Evolutionary conservation across 805 yeast species (phyloP), one percentile per base, ranked within the genome.

Genomic region (Sugiyamaella qingdaonensis): DNA sequence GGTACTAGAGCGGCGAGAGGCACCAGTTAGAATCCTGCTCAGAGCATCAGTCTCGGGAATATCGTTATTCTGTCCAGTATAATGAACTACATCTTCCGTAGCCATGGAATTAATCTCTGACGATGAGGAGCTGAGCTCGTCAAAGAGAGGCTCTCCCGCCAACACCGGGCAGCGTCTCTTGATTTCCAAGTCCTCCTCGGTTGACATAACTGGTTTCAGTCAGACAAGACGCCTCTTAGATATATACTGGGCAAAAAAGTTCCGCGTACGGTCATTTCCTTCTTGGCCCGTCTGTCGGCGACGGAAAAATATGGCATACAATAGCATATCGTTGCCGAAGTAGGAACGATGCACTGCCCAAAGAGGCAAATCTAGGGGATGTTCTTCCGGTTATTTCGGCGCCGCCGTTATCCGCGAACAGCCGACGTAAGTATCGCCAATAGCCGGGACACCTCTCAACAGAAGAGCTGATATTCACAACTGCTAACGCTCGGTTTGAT

Each of bases 21-120:
- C 39, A 18, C 54, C 50, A 13, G 61, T 53, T 21, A 60, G 46
- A 13, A 60, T 51, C 33, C 61, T 19, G 10, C 56, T 24, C 13
- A 60, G 34, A n/a, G 29, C 27, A 46, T 60, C 62, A 41, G 52
- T 53, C 18, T 57, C 59, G 3, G 21, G 24, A 16, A 39, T 16
- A 16, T 39, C 43, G 5, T 5, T 21, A 16, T 16, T 14, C 29
- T 24, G 29, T 16, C 43, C 43, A 13, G 24, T 19, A 21, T 39
- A 39, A 16, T 39, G 24, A n/a, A 39, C 21, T n/a, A 39, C 43
- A 16, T 39, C 43, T 19, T 39, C 43, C 19, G 24, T 3, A 16
- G 19, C 24, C 43, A 39, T 39, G 19, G 43, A 39, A 21, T 14
- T 10, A 16, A 11, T 39, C 19, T 39, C 24, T 7, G 19, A 16